Evolutionary conservation across 163 green algal genomes (phyloP), one percentile per base, ranked within the genome.

Genomic region (Trebouxia gelatinosa): DNA sequence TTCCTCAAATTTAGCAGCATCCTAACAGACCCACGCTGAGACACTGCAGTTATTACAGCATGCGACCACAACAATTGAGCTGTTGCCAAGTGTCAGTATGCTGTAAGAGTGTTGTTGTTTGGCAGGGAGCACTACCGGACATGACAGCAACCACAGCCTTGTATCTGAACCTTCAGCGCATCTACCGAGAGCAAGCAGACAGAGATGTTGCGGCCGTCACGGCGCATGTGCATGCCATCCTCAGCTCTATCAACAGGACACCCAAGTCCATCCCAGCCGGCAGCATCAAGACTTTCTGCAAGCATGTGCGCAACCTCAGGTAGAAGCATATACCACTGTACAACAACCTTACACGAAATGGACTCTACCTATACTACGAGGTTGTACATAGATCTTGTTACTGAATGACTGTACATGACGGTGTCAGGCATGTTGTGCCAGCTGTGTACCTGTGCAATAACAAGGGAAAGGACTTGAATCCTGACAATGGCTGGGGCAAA

Each of bases 131-230:
- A 70, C 95, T 98, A 11, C 95, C 95, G 7, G 95, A 98, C 88
- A 98, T 98, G 95, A 91, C 91, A 39, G 84, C 93, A 5, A 96
- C 89, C n/a, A 98, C 94, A 31, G 89, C 94, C 76, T 68, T 89
- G 75, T 98, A 96, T 79, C 86, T 98, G 28, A 76, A 87, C 34
- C 82, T 97, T 54, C 89, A 95, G 82, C 82, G 87, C 32, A n/a
- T 95, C 50, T 97, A 98, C 83, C 74, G 87, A 2, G 86, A 89
- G 38, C 88, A 91, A 71, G 95, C 95, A 3, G 88, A 94, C 0
- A 62, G 46, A 21, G 94, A 98, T 67, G 78, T 89, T 58, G 82
- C 79, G 17, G 86, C 86, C 17, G 92, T 98, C 66, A 78, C 89
- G 57, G 80, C 48, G 6, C 89, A 95, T 68, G 78, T 90, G 37